phyloP scores from a whole-genome alignment of 176 grass and related monocot species.

The Rhynchospora breviuscula region DNA sequence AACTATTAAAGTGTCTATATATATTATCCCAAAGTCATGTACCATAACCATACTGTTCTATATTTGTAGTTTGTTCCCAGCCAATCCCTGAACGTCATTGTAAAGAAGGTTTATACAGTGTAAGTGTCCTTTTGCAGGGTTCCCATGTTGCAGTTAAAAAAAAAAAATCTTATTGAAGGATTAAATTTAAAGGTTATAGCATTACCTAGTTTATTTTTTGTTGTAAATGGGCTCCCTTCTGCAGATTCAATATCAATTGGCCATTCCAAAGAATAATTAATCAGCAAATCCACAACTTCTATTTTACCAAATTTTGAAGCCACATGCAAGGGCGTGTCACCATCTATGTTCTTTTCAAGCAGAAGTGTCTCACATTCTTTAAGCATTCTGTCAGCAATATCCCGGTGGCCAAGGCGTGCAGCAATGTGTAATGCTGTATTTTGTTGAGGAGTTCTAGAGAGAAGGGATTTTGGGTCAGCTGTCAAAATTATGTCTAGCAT shows the following conservation, averaged over 20 bases:
- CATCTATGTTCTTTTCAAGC: slow-evolving; percentile 29
- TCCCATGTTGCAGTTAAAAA: not conserved
- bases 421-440: slow-evolving; percentile 66
- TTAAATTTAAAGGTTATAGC: not conserved
- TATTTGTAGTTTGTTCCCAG: not conserved
- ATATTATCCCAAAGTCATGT: not conserved
- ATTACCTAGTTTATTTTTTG: slow-evolving; percentile 21
- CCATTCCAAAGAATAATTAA: not conserved
- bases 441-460: slow-evolving; percentile 34
- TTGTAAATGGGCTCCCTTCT: slow-evolving; percentile 9
- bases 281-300: slow-evolving; percentile 19
- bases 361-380: not conserved
- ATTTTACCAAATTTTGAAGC: slow-evolving; percentile 34
- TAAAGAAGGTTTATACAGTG: not conserved
- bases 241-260: not conserved
- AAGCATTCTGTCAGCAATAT: slow-evolving; percentile 26
- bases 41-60: not conserved
- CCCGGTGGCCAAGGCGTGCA: slow-evolving; percentile 25
- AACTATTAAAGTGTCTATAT: not conserved
- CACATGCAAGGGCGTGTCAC: slow-evolving; percentile 61
- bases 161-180: not conserved
- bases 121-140: not conserved
- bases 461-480: not conserved
- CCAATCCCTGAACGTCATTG: not conserved
- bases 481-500: slow-evolving; percentile 1